phyloP scores from a whole-genome alignment of 768 basidiomycete genomes.

The Mycena venus region DNA sequence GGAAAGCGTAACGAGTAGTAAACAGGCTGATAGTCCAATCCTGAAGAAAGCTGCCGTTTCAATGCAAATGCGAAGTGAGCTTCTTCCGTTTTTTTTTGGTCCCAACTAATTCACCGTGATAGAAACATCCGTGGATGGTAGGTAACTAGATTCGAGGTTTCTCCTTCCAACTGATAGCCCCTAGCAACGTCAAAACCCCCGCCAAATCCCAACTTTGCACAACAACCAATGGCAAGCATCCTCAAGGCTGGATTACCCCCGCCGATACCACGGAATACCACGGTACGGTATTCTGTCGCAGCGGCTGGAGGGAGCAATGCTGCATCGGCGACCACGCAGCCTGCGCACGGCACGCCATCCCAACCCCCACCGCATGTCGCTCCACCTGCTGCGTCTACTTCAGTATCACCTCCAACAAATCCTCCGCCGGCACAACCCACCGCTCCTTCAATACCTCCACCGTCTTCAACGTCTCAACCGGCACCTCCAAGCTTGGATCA shows the following conservation, averaged over 20 bases:
- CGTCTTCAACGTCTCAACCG: slow-evolving; percentile 48
- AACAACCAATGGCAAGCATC: slow-evolving; percentile 82
- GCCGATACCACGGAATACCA: slow-evolving; percentile 65
- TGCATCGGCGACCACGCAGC: slow-evolving; percentile 41
- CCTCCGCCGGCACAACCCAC: slow-evolving; percentile 51
- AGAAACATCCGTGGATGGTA: slow-evolving; percentile 84
- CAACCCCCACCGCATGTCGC: slow-evolving; percentile 37
- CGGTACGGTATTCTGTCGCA: slow-evolving; percentile 86
- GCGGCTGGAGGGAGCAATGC: slow-evolving; percentile 80
- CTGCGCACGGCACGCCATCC: slow-evolving; percentile 41
- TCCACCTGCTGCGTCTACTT: slow-evolving; percentile 44
- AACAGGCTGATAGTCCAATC: slow-evolving; percentile 83
- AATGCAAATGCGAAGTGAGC: slow-evolving; percentile 80
- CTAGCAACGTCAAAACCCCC: slow-evolving; percentile 74
- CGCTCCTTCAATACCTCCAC: slow-evolving; percentile 56
- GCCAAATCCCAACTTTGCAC: slow-evolving; percentile 84
- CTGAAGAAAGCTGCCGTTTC: slow-evolving; percentile 80
- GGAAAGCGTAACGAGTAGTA: slow-evolving; percentile 80
- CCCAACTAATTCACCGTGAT: slow-evolving; percentile 31
- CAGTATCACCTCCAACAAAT: slow-evolving; percentile 49
- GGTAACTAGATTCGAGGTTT: slow-evolving; percentile 31
- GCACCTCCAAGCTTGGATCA: slow-evolving; percentile 56
- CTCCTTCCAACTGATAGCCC: slow-evolving; percentile 30
- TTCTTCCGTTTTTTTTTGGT: slow-evolving; percentile 13
- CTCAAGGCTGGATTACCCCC: slow-evolving; percentile 79